phyloP scores from a whole-genome alignment of 176 grass and related monocot genomes.

The Triticum aestivum region DNA sequence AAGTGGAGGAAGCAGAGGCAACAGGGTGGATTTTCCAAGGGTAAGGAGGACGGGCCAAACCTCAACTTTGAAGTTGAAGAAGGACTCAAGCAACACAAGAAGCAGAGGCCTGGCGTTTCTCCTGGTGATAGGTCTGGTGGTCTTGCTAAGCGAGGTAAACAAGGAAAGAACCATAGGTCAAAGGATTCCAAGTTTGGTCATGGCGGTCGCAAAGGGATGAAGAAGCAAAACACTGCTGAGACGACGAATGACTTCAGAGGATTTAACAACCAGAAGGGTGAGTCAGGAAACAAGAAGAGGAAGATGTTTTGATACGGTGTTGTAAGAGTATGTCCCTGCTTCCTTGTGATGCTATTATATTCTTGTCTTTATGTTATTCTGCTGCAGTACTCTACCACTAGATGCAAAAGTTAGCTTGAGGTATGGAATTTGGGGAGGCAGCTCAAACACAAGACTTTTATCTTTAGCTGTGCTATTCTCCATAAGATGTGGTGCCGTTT shows the following conservation, averaged over 20 bases:
- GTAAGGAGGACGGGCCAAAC: slow-evolving; percentile 46
- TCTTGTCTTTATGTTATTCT: not conserved
- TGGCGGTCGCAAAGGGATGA: slow-evolving; percentile 83
- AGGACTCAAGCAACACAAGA: slow-evolving; percentile 54
- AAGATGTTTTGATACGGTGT: slow-evolving; percentile 43
- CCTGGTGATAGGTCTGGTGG: slow-evolving; percentile 78
- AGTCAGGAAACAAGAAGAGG: slow-evolving; percentile 51
- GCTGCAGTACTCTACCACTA: not conserved
- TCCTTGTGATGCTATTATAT: not conserved
- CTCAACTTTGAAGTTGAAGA: slow-evolving; percentile 67
- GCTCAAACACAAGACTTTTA: not conserved
- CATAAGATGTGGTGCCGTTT: not conserved
- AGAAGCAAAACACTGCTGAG: slow-evolving; percentile 85
- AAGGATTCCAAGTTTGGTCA: slow-evolving; percentile 75
- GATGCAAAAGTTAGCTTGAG: slow-evolving; percentile 15
- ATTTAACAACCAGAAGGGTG: slow-evolving; percentile 52
- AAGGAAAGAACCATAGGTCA: slow-evolving; percentile 53
- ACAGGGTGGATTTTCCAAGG: slow-evolving; percentile 64
- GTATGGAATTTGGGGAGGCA: not conserved
- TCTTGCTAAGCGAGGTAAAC: slow-evolving; percentile 47
- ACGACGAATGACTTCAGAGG: slow-evolving; percentile 75
- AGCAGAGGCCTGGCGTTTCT: slow-evolving; percentile 57
- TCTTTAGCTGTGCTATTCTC: slow-evolving; percentile 10
- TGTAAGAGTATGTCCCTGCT: not conserved
- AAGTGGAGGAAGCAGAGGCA: slow-evolving; percentile 98